phyloP scores from a whole-genome alignment of 2,329 filamentous ascomycete species.

The Paecilomyces sp. region DNA sequence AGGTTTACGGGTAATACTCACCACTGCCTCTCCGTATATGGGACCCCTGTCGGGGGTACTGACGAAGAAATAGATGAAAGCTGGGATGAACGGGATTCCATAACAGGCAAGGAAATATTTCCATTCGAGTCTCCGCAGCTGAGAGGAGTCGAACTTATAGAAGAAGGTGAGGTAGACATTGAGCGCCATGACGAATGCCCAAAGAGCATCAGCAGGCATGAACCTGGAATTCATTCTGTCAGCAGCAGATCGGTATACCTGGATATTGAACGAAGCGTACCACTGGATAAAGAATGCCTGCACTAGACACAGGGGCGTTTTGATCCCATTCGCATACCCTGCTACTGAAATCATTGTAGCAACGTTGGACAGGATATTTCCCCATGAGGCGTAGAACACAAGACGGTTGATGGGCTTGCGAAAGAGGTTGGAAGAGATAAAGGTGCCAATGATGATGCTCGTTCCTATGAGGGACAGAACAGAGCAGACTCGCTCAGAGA shows the following conservation, averaged over 20 bases:
- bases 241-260: conserved; percentile 1
- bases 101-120: conserved; percentile 66
- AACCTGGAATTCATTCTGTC: conserved; percentile 48
- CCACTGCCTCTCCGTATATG: conserved; percentile 66
- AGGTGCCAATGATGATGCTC: conserved; percentile 65
- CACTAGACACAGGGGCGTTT: conserved; percentile 60
- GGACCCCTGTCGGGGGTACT: conserved; percentile 44
- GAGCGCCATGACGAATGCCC: conserved; percentile 74
- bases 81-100: conserved; percentile 63
- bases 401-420: conserved; percentile 83
- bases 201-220: conserved; percentile 67
- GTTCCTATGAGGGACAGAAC: conserved; percentile 65
- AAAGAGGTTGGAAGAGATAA: conserved; percentile 60
- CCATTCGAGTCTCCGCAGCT: conserved; percentile 61
- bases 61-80: conserved; percentile 61
- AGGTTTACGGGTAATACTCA: conserved; percentile 19
- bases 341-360: conserved; percentile 65
- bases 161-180: conserved; percentile 82
- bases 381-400: conserved; percentile 76
- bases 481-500: conserved; percentile 62
- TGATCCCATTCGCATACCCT: conserved; percentile 45
- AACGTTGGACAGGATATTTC: conserved; percentile 71
- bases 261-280: conserved; percentile 43
- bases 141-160: conserved; percentile 58
- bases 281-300: conserved; percentile 78